Evolutionary conservation across 495 filamentous ascomycete genomes (phyloP), one percentile per base, ranked within the genome.

Genomic region (Pseudotulostoma volvatum): DNA sequence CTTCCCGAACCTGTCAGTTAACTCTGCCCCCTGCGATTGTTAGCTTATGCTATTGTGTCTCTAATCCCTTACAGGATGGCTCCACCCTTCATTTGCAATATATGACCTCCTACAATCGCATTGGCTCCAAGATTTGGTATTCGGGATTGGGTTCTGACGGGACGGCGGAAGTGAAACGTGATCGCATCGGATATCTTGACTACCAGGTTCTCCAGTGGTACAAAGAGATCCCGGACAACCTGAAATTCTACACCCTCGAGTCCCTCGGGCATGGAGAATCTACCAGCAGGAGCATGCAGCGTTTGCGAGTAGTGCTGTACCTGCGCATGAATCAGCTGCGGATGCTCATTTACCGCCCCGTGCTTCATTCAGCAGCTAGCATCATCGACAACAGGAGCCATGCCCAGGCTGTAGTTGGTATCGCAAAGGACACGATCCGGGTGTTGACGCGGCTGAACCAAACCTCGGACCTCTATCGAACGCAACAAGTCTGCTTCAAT

Each of bases 241-340:
- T 81, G 45, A 61, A 71, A 59, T 70, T 82, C 61, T 73, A 76
- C 55, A 44, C 69, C 39, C 49, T 60, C n/a, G 56, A 67, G 14
- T 59, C 61, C 14, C 63, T 61, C 11, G 61, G 57, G 30, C 52
- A 58, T 23, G 52, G 53, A 3, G 60, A 66, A 13, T 48, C 60
- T 1, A 55, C 51, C 14, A 68, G 54, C 36, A 57, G 70, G 17
- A 67, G 65, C 34, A 51, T 68, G 31, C 59, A 59, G 34, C 61
- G 73, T 16, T 53, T 75, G 3, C 61, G 70, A 13, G 56, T 77
- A 21, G 50, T 75, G 5, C 52, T 77, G 9, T 76, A 76, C 42
- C 52, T 93, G 18, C 67, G 84, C 15, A 70, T 81, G 47, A 90
- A 88, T 46, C 84, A 87, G 55, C 77, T 86, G 49, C 79, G 84